Evolutionary conservation across 352 stramenopile species (phyloP).

Genomic region (Globisporangium paddicum): DNA sequence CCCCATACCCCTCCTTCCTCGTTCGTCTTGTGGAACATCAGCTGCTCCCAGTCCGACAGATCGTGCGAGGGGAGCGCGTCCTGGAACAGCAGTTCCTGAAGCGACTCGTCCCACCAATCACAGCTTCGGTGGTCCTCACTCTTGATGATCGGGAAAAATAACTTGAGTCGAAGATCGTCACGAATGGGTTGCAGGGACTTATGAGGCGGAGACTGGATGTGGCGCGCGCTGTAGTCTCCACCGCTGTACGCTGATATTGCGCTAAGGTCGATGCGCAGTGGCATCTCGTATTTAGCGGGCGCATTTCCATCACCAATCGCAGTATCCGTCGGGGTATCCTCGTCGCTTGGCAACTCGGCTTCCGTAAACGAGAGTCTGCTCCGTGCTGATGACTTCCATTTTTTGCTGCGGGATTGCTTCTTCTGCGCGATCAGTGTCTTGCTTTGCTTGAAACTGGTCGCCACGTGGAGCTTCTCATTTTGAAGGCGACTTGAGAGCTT

Average conservation of each 20-base stretch:
- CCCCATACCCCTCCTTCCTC: constrained; percentile 8
- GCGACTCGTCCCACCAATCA: constrained; percentile 40
- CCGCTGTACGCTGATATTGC: neutral
- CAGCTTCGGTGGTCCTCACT: constrained; percentile 11
- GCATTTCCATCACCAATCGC: neutral
- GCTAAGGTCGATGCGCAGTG: constrained; percentile 4
- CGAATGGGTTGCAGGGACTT: constrained; percentile 15
- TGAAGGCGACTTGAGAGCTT: constrained; percentile 1
- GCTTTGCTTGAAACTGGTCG: neutral
- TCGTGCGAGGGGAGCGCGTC: constrained; percentile 31
- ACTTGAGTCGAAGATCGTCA: constrained; percentile 4
- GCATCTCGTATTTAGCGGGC: neutral
- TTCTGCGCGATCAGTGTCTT: neutral
- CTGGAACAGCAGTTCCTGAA: constrained; percentile 34
- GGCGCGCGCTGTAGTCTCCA: neutral
- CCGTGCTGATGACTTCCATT: neutral
- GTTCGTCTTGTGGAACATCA: constrained; percentile 3
- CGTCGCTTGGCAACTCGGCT: neutral
- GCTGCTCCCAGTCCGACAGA: constrained; percentile 45
- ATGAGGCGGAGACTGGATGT: neutral
- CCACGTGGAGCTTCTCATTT: neutral
- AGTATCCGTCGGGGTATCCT: neutral
- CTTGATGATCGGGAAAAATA: constrained; percentile 5
- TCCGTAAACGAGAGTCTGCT: constrained; percentile 5
- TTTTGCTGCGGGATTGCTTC: constrained; percentile 4